Conservation (phyloP, 202 grass and related monocot species). For the Bolboschoenoplectus hybrid region DNA sequence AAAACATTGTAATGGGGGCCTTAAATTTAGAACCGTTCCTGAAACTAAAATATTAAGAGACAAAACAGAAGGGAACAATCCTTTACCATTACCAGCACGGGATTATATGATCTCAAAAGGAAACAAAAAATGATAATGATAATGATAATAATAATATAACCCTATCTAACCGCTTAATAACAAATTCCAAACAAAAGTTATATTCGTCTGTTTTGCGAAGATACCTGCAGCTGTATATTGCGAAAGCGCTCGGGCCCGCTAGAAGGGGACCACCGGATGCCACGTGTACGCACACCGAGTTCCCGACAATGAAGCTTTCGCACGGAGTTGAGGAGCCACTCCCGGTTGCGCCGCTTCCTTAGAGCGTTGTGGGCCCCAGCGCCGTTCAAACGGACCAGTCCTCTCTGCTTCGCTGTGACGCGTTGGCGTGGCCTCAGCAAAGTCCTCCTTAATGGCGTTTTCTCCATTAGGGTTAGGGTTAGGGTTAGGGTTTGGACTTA, state of each 20-base stretch:
- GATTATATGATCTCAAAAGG: background rate
- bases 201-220: background rate
- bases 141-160: background rate
- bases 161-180: background rate
- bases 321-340: slow-evolving; percentile 60
- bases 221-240: slow-evolving; percentile 92
- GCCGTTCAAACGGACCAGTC: background rate
- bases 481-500: background rate
- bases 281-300: slow-evolving; percentile 73
- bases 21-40: background rate
- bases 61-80: too few relatives aligned
- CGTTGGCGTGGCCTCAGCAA: slow-evolving; percentile 68
- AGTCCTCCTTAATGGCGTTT: slow-evolving; percentile 60
- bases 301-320: slow-evolving; percentile 87
- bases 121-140: too few relatives aligned
- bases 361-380: background rate
- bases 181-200: background rate
- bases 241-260: slow-evolving; percentile 76
- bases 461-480: slow-evolving; percentile 34
- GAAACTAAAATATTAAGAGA: background rate
- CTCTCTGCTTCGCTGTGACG: slow-evolving; percentile 63
- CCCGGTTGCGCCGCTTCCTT: slow-evolving; percentile 49
- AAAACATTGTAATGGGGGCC: background rate
- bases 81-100: background rate
- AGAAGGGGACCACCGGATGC: slow-evolving; percentile 56